Evolutionary conservation across 441 rosid genomes (phyloP).

Genomic region (Populus hybrid): DNA sequence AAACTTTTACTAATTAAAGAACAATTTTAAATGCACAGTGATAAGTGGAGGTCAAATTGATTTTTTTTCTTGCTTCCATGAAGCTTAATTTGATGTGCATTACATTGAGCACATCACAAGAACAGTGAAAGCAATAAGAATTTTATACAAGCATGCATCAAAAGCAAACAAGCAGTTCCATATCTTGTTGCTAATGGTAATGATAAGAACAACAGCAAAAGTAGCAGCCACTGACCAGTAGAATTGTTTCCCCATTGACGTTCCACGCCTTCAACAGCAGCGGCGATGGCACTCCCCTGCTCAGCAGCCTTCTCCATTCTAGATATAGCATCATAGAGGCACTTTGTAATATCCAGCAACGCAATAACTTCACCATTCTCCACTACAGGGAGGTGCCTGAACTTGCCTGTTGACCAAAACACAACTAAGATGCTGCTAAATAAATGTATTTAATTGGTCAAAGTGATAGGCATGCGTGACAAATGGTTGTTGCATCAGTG

Average conservation of each 20-base stretch:
- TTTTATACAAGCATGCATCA: not conserved
- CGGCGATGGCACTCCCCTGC: slow-evolving; percentile 92
- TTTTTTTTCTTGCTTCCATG: not conserved
- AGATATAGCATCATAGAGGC: slow-evolving; percentile 92
- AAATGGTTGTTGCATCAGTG: not conserved
- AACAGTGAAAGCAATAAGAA: not conserved
- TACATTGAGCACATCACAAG: not conserved
- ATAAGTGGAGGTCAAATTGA: not conserved
- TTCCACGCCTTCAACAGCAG: slow-evolving; percentile 96
- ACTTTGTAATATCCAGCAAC: slow-evolving; percentile 82
- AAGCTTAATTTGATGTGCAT: not conserved
- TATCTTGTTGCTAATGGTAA: not conserved
- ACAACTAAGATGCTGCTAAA: slow-evolving; percentile 3
- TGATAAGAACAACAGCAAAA: not conserved
- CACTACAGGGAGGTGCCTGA: slow-evolving; percentile 93
- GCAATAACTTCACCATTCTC: slow-evolving; percentile 99
- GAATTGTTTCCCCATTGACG: slow-evolving; percentile 74
- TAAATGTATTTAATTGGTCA: not conserved
- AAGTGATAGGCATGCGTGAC: not conserved
- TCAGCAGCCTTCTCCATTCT: slow-evolving; percentile 97
- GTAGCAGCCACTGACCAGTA: slow-evolving; percentile 38
- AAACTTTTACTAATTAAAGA: not conserved
- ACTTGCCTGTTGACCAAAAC: slow-evolving; percentile 54
- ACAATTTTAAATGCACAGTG: not conserved
- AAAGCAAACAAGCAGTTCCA: not conserved